phyloP scores from a whole-genome alignment of 192 early-diverging fungal species.

The Coemansia sp. region DNA sequence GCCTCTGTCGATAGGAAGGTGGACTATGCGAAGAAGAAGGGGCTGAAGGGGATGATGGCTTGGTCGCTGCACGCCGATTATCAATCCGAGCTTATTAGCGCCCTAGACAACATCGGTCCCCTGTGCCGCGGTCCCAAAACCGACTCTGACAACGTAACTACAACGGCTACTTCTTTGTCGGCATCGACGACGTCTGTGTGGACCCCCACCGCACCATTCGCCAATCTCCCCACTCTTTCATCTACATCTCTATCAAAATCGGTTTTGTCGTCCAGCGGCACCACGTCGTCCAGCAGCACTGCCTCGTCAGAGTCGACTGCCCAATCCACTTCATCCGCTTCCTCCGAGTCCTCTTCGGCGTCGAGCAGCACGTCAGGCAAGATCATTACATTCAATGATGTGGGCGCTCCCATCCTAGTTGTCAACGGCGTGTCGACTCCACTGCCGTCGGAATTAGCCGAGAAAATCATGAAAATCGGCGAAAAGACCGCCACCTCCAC shows the following conservation, averaged over 20 bases:
- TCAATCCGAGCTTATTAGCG: slow-evolving; percentile 58
- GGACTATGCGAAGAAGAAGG: slow-evolving; percentile 50
- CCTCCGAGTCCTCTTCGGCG: not conserved
- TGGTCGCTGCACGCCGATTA: slow-evolving; percentile 54
- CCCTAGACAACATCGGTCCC: slow-evolving; percentile 25
- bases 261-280: not conserved
- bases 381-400: slow-evolving; percentile 43
- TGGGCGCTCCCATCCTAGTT: slow-evolving; percentile 40
- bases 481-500: not conserved
- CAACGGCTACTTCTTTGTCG: not conserved
- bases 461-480: slow-evolving; percentile 39
- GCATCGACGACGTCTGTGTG: slow-evolving; percentile 12
- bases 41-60: slow-evolving; percentile 66
- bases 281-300: not conserved
- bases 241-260: not conserved
- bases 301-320: not conserved
- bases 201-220: slow-evolving; percentile 23
- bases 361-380: slow-evolving; percentile 12
- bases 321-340: not conserved
- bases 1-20: slow-evolving; percentile 64
- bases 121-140: slow-evolving; percentile 35
- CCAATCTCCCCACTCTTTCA: slow-evolving; percentile 10
- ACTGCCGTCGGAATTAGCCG: slow-evolving; percentile 31
- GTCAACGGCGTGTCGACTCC: slow-evolving; percentile 31
- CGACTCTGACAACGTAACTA: slow-evolving; percentile 11